Evolutionary conservation across 306 rosid species (phyloP), one percentile per base, ranked within the genome.

Genomic region (Rosa persica): DNA sequence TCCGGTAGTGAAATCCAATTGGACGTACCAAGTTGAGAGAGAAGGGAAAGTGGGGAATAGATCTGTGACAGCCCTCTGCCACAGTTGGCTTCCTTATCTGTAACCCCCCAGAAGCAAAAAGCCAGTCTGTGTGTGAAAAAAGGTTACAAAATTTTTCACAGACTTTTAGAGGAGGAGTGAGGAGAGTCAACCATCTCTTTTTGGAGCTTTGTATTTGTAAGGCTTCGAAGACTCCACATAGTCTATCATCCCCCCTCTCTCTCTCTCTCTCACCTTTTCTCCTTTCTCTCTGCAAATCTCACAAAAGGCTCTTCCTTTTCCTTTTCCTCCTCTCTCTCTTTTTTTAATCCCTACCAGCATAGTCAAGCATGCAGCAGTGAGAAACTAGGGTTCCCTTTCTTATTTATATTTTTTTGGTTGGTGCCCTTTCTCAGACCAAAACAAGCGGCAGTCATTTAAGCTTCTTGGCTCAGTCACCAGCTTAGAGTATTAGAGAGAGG

Each of bases 141-240:
- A 83, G 79, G 65, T 43, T 69, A 23, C 74, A 55, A 11, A 3
- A 39, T 47, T 76, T 85, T 76, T 88, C 83, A 58, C 74, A 83
- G 80, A 76, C 70, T 78, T 77, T 48, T 62, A 60, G 78, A 74
- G 58, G 65, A 52, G 55, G 73, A 64, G 76, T 9, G 76, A 27
- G 8, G 81, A 89, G 87, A 94, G 99, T 95, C 99, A 95, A 95
- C 99, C 92, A 12, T 47, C 64, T 88, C 91, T 84, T 87, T 95
- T 93, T 93, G 99, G 94, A 85, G 82, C 57, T 78, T 76, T 89
- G 88, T 76, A 83, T 89, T 89, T 91, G 96, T 91, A 91, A 88
- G 99, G 99, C 89, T 93, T 93, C 90, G 84, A 82, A 75, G 81
- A 84, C 66, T 95, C 99, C 98, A 95, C 99, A 90, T 88, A 70